phyloP scores from a whole-genome alignment of 2,329 filamentous ascomycete species.

The Trichoderma atroviride region DNA sequence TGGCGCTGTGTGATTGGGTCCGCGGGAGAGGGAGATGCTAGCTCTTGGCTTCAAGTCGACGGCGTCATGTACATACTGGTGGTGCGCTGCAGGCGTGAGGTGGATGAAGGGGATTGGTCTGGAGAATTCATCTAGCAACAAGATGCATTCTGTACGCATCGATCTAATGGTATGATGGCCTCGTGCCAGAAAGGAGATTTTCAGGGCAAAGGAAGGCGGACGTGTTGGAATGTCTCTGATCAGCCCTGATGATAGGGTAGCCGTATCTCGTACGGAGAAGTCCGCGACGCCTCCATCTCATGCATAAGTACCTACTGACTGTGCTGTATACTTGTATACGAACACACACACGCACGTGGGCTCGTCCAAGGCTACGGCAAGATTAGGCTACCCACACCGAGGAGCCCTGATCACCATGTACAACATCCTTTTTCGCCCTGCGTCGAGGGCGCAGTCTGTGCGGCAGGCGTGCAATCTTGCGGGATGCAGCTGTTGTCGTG shows the following conservation, averaged over 20 bases:
- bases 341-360: neutral
- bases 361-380: neutral
- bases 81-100: neutral
- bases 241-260: neutral
- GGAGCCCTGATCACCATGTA: neutral
- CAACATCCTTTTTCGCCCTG: neutral
- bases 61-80: neutral
- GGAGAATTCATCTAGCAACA: neutral
- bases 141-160: neutral
- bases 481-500: neutral
- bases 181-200: neutral
- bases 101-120: neutral
- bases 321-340: neutral
- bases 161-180: neutral
- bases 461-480: neutral
- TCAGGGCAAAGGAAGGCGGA: neutral
- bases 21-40: neutral
- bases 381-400: neutral
- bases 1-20: neutral
- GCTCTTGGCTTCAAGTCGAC: neutral
- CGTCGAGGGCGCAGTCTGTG: neutral
- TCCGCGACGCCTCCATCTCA: neutral
- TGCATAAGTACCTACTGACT: too few relatives aligned
- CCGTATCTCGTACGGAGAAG: neutral
- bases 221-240: neutral